Base-by-base conservation (phyloP, 495 filamentous ascomycete genomes). In the Aspergillus diversus region DNA sequence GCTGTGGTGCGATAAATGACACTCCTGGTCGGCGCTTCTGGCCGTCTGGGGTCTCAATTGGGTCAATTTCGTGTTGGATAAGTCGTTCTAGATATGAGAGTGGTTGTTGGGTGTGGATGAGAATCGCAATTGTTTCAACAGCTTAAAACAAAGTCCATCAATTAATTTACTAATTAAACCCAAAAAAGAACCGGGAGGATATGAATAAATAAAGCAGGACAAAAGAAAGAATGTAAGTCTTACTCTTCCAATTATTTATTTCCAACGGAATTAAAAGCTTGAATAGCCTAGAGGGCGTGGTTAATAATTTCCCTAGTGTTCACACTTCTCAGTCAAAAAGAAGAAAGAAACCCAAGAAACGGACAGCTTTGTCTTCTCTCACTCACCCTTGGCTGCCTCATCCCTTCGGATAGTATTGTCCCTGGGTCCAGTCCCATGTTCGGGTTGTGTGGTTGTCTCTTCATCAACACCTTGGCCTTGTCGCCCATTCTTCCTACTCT, bases 101-200 rank as follows among this genome's bases (percentile, higher is more conserved):
- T 0, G 94, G 93, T 73, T 98, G 93, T 66, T 95, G 91, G 0
- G 94, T 92, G 73, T 98, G 93, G 6, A 97, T 82, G 7, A 98
- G 85, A 2, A 98, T 86, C 7, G 93, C 92, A 7, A 97, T 85
- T 0, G 93, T 91, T 71, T 95, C 91, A 33, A 92, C 83, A 49
- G 86, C 84, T 76, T 83, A 33, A 83, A 32, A 1, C 3, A 43
- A 42, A 12, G 46, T 33, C 33, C 27, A 11, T 27, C 21, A 13
- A 31, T 43, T 43, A 43, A 43, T 12, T 2, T 27, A 6, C 31
- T 39, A 4, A 21, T 35, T 2, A 3, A 6, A 7, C 27, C 8
- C 15, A 4, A 31, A n/a, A 37, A 9, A 32, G 35, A 9, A 27
- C 21, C 21, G 21, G 21, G 21, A 27, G 21, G 21, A 27, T 27